Percentiles rank a stretch among this genome's conserved stretches.
phyloP scores from a whole-genome alignment of 768 basidiomycete species.

The Boletus fagicola region DNA sequence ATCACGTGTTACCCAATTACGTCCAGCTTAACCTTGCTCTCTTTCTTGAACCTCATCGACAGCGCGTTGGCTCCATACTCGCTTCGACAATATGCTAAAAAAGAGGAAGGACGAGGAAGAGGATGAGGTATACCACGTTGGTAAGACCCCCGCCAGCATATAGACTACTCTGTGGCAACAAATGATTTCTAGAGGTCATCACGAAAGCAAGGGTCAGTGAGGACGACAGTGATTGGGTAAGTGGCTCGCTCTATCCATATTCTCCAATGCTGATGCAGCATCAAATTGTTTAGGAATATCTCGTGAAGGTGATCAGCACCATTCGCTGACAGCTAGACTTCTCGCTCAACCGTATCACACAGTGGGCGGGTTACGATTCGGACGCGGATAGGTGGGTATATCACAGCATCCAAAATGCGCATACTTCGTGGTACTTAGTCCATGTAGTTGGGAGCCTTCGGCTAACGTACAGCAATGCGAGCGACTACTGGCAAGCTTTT shows the following conservation, averaged over 20 bases:
- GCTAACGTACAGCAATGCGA: conserved; percentile 56
- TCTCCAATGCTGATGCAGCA: background rate
- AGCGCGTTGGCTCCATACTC: background rate
- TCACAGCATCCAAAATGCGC: background rate
- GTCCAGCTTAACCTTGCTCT: background rate
- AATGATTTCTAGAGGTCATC: conserved; percentile 51
- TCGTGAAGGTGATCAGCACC: conserved; percentile 54
- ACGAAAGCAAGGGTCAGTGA: conserved; percentile 53
- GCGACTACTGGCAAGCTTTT: conserved; percentile 62
- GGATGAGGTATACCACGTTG: conserved; percentile 47
- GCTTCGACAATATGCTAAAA: conserved; percentile 18
- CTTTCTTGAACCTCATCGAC: background rate
- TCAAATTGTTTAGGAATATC: conserved; percentile 50
- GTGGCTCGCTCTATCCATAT: conserved; percentile 15
- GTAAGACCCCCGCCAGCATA: conserved; percentile 29
- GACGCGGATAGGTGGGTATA: conserved; percentile 52
- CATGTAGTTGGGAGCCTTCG: conserved; percentile 66
- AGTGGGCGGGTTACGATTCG: conserved; percentile 69
- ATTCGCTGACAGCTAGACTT: background rate
- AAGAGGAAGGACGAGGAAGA: conserved; percentile 28
- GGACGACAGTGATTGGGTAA: conserved; percentile 51
- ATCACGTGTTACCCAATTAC: conserved; percentile 17
- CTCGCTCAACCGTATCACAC: conserved; percentile 6
- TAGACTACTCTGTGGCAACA: background rate
- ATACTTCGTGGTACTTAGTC: background rate